Conservation (phyloP, 108 stramenopile species). For the Seminavis robusta region DNA sequence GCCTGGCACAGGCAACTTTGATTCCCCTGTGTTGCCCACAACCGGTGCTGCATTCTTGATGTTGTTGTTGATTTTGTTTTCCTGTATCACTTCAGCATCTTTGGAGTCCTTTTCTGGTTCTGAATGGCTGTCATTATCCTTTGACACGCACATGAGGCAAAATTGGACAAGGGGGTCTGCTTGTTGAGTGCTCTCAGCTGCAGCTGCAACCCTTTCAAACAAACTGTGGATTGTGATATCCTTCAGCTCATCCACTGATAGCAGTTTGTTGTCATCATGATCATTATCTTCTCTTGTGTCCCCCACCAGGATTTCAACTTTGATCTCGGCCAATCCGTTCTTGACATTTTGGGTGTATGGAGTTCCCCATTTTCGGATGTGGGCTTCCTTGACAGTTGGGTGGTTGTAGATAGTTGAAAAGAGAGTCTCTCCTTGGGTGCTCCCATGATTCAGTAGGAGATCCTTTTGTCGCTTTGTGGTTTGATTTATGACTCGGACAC, state of each 20-base stretch:
- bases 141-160: background rate
- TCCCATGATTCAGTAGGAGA: conserved; percentile 5
- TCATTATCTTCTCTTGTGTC: conserved; percentile 25
- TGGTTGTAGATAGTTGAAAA: conserved; percentile 16
- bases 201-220: conserved; percentile 1
- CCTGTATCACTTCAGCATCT: too few relatives aligned
- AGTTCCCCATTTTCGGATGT: conserved; percentile 28
- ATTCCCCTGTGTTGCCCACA: too few relatives aligned
- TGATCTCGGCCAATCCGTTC: conserved; percentile 9
- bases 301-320: background rate
- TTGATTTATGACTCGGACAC: conserved; percentile 18
- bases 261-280: background rate
- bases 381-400: conserved; percentile 13
- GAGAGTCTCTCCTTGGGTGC: conserved; percentile 1
- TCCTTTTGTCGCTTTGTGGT: conserved; percentile 13
- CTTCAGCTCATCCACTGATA: conserved; percentile 1
- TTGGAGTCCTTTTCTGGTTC: too few relatives aligned
- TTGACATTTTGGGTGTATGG: conserved; percentile 14
- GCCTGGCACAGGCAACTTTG: too few relatives aligned
- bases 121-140: too few relatives aligned
- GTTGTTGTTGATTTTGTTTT: too few relatives aligned
- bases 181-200: background rate
- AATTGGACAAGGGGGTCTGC: background rate
- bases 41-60: too few relatives aligned
- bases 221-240: conserved; percentile 12